A percentile compares a stretch with the other conserved stretches of the same genome.
Conservation (phyloP, 331 rosid genomes). For the Quercus phellos region DNA sequence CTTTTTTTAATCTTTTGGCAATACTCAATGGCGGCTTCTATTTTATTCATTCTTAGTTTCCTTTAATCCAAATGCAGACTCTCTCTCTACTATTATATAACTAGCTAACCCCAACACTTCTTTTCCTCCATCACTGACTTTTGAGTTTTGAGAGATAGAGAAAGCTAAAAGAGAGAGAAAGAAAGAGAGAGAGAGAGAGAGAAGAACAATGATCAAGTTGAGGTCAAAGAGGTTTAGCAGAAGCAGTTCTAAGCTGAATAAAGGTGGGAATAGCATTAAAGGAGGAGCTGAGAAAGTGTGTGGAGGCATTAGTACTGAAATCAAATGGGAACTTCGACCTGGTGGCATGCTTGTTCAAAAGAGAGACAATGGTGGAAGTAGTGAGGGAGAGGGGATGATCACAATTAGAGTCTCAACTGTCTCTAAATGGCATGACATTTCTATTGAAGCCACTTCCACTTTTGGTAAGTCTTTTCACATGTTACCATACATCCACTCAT, state of each 20-base stretch:
- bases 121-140: neutral
- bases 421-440: constrained; percentile 66
- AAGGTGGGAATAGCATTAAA: constrained; percentile 25
- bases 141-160: neutral
- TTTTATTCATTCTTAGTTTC: constrained; percentile 11
- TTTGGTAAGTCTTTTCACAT: constrained; percentile 43
- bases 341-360: constrained; percentile 98
- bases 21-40: constrained; percentile 31
- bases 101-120: neutral
- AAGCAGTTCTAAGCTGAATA: constrained; percentile 53
- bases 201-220: constrained; percentile 59
- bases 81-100: constrained; percentile 35
- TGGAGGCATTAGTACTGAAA: constrained; percentile 28
- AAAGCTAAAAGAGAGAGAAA: neutral
- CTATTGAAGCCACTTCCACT: constrained; percentile 72
- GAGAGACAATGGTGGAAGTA: constrained; percentile 47
- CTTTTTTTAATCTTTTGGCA: constrained; percentile 9
- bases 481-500: too few relatives aligned
- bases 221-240: constrained; percentile 75
- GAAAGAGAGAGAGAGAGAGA: neutral
- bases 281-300: constrained; percentile 22
- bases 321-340: constrained; percentile 93
- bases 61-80: constrained; percentile 12
- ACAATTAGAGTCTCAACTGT: constrained; percentile 74
- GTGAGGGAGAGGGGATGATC: constrained; percentile 49